Conservation (phyloP, 768 basidiomycete species). For the Phallus indusiatus region DNA sequence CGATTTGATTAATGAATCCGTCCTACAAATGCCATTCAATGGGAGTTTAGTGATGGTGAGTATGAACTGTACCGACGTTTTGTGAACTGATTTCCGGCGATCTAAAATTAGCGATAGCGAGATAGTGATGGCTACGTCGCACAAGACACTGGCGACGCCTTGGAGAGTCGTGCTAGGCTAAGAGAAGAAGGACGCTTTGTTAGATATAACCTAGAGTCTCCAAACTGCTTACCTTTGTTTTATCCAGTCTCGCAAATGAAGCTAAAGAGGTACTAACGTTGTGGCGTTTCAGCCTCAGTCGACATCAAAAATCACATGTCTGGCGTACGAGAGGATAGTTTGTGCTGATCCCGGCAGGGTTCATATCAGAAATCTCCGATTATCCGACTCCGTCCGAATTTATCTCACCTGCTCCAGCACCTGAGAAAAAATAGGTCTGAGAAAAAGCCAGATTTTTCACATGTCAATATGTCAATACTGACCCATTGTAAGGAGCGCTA, state of each 20-base stretch:
- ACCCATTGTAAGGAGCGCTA: background rate
- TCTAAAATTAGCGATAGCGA: background rate
- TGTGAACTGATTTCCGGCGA: background rate
- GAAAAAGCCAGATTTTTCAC: background rate
- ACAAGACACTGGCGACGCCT: background rate
- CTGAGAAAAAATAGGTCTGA: background rate
- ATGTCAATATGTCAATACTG: background rate
- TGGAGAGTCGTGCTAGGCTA: background rate
- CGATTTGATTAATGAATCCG: background rate
- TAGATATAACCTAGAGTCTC: background rate
- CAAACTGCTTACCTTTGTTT: background rate
- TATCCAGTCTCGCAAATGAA: background rate
- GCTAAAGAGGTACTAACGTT: background rate
- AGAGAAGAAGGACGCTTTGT: background rate
- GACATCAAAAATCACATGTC: background rate
- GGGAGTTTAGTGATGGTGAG: background rate
- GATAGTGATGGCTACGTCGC: conserved; percentile 2
- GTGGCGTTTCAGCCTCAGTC: no score
- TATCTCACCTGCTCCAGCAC: background rate
- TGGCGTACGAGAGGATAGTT: background rate
- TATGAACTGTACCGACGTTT: background rate
- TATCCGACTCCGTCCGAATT: background rate
- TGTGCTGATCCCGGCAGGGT: background rate
- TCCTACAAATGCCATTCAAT: background rate
- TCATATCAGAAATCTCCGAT: background rate